Percentiles rank a stretch among this genome's conserved stretches.
Conservation (phyloP, 495 filamentous ascomycete genomes). For the Daldinia grandis region DNA sequence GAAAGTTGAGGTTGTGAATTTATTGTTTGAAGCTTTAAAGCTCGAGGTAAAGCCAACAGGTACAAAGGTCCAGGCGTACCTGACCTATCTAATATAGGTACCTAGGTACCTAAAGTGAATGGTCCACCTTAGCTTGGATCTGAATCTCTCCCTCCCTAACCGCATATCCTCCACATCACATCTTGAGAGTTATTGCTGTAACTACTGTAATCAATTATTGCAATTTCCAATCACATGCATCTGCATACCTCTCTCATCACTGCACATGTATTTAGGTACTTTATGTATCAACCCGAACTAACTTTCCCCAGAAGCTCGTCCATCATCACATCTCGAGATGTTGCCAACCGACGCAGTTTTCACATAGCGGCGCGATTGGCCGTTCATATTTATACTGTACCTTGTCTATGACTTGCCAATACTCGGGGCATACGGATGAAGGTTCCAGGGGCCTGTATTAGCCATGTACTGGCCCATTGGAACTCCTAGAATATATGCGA, state of each 20-base stretch:
- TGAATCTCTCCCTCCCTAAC: background rate
- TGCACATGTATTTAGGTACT: background rate
- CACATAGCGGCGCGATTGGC: conserved; percentile 34
- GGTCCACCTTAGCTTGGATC: background rate
- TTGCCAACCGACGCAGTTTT: conserved; percentile 11
- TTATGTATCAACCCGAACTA: background rate
- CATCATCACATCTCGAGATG: conserved; percentile 28
- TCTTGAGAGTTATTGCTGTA: background rate
- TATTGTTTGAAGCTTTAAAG: background rate
- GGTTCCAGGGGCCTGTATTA: conserved; percentile 46
- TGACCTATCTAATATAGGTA: background rate
- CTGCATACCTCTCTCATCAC: background rate
- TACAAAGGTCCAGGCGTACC: background rate
- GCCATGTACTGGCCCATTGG: conserved; percentile 98
- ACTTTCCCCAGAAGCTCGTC: conserved; percentile 7
- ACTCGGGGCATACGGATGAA: conserved; percentile 38
- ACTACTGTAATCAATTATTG: background rate
- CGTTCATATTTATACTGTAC: conserved; percentile 20
- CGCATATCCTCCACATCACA: background rate
- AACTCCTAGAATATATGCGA: conserved; percentile 87
- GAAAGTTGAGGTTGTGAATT: background rate
- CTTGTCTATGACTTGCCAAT: conserved; percentile 20
- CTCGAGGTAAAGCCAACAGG: background rate
- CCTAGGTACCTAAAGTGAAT: background rate
- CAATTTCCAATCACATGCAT: background rate